A percentile compares a stretch with the other conserved stretches of the same genome.
Evolutionary conservation across 148 eudicot species (phyloP).

Genomic region (Fagopyrum tataricum): DNA sequence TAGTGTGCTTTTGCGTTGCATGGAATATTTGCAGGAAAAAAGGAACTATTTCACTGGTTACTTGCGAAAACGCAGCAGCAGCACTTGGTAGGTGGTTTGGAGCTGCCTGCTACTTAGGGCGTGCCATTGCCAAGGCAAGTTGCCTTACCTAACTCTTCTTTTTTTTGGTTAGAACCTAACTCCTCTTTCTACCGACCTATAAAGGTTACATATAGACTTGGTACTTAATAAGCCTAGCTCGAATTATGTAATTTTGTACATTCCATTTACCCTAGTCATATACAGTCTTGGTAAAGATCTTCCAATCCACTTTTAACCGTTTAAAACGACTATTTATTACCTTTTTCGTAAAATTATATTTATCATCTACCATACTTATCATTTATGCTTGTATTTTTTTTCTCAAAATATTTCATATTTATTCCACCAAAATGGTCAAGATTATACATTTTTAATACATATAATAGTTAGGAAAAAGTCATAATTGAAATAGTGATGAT

Average conservation of each 20-base stretch:
- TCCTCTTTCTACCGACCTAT: not conserved
- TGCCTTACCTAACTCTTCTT: not conserved
- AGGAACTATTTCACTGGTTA: not conserved
- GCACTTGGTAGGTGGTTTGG: slow-evolving; percentile 1
- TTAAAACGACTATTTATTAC: not conserved
- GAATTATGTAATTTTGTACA: not conserved
- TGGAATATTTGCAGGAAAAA: not conserved
- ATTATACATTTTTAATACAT: not conserved
- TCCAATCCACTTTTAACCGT: too few relatives aligned
- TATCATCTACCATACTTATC: not conserved
- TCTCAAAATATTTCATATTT: not conserved
- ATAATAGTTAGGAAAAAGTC: not conserved
- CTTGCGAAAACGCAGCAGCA: not conserved
- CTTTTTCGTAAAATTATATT: not conserved
- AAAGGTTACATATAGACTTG: not conserved
- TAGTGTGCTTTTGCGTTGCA: not conserved
- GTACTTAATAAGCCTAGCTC: not conserved
- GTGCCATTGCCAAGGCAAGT: not conserved
- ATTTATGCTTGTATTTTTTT: not conserved
- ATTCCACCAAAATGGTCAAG: not conserved
- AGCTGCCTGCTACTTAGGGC: not conserved
- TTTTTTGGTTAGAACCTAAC: too few relatives aligned
- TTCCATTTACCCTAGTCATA: not conserved
- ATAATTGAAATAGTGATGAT: not conserved
- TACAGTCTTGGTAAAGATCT: too few relatives aligned